Percentiles rank a stretch among this genome's conserved stretches.
phyloP scores from a whole-genome alignment of 2,329 filamentous ascomycete genomes.

The Ramularia collo-cygni region DNA sequence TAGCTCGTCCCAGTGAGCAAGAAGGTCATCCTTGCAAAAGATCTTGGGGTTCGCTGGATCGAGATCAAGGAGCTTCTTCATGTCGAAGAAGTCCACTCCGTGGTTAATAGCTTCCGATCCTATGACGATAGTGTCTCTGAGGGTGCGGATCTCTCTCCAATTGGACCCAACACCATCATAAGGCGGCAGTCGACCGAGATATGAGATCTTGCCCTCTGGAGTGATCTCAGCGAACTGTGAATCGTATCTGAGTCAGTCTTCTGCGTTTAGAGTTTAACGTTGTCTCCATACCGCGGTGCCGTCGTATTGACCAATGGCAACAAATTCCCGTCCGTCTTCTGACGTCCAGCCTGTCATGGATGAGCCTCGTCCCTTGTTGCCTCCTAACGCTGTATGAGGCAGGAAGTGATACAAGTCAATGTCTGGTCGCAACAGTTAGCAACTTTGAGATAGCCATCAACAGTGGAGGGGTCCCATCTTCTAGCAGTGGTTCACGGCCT shows the following conservation, averaged over 20 bases:
- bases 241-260: too few species aligned
- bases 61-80: slow-evolving; percentile 48
- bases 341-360: slow-evolving; percentile 51
- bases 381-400: slow-evolving; percentile 48
- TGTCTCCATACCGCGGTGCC: too few species aligned
- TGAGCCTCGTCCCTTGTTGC: slow-evolving; percentile 35
- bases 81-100: slow-evolving; percentile 57
- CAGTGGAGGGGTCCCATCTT: too few species aligned
- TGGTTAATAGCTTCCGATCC: slow-evolving; percentile 43
- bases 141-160: slow-evolving; percentile 48
- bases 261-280: too few species aligned
- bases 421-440: too few species aligned
- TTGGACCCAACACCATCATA: slow-evolving; percentile 37
- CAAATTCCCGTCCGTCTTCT: slow-evolving; percentile 46
- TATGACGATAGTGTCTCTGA: slow-evolving; percentile 38
- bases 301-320: slow-evolving; percentile 49
- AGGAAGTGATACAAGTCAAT: slow-evolving; percentile 50
- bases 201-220: slow-evolving; percentile 44
- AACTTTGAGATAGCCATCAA: too few species aligned
- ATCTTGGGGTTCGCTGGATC: slow-evolving; percentile 37
- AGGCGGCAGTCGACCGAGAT: slow-evolving; percentile 49
- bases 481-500: too few species aligned
- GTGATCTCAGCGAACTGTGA: slow-evolving; percentile 51
- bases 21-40: slow-evolving; percentile 33
- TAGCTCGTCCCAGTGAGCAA: slow-evolving; percentile 10